Conservation (phyloP, 129 eudicot species). For the Saussurea involucrata region DNA sequence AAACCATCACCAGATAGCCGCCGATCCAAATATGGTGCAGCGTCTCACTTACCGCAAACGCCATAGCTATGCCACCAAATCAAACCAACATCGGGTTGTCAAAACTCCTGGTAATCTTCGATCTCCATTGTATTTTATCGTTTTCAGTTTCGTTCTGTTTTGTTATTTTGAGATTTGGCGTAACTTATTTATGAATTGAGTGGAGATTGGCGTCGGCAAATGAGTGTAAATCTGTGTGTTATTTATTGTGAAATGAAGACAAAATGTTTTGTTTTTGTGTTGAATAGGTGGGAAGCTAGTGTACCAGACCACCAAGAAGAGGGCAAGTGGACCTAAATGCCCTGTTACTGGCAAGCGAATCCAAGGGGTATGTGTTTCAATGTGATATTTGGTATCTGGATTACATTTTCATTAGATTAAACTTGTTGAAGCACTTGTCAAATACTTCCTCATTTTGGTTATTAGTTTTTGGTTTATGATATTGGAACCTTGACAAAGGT, state of each 20-base stretch:
- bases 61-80: conserved; percentile 89
- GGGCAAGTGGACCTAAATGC: conserved; percentile 83
- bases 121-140: neutral
- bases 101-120: conserved; percentile 60
- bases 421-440: neutral
- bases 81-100: conserved; percentile 72
- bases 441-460: neutral
- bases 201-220: neutral
- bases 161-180: neutral
- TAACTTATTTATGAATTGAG: neutral
- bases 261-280: conserved; percentile 5
- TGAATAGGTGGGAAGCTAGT: conserved; percentile 60
- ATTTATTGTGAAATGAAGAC: neutral
- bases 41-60: conserved; percentile 70
- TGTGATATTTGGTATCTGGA: neutral
- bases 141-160: neutral
- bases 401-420: neutral
- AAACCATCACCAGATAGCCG: conserved; percentile 19
- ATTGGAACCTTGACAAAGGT: neutral
- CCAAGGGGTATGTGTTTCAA: conserved; percentile 59
- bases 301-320: conserved; percentile 68
- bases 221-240: neutral
- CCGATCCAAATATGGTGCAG: conserved; percentile 53
- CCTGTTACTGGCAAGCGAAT: conserved; percentile 86
- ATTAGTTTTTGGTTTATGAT: neutral